These are phyloP conservation scores for Sistotremastrum niveocremeum DNA, from an alignment of 768 basidiomycete species.

Conservation along the genomic window DNA sequence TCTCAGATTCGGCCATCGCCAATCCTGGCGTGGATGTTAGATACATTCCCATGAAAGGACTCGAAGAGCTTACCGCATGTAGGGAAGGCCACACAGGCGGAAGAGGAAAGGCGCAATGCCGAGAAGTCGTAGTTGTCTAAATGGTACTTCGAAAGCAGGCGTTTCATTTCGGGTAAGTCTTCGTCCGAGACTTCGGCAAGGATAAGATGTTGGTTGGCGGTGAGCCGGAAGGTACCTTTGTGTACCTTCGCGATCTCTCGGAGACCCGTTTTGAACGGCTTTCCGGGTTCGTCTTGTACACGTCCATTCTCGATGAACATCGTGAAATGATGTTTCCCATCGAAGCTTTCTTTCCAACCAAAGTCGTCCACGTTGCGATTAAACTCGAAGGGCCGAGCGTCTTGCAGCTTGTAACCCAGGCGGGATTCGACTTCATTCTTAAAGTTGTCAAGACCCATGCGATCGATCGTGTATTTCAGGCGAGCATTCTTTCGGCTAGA, in stretches of 20 bases:
- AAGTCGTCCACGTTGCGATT: constrained; percentile 87
- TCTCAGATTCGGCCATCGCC: constrained; percentile 69
- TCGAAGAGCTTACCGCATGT: constrained; percentile 53
- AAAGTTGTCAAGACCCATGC: constrained; percentile 82
- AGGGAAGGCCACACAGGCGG: constrained; percentile 96
- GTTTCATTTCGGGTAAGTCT: constrained; percentile 68
- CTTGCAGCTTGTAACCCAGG: constrained; percentile 63
- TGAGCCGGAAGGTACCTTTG: constrained; percentile 88
- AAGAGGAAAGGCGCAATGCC: constrained; percentile 74
- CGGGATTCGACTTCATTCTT: constrained; percentile 82
- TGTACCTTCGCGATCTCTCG: constrained; percentile 88
- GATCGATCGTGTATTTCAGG: constrained; percentile 94
- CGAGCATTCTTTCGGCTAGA: constrained; percentile 70
- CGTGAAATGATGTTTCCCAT: constrained; percentile 85
- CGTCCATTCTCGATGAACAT: constrained; percentile 97
- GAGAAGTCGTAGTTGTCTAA: constrained; percentile 75
- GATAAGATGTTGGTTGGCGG: constrained; percentile 89
- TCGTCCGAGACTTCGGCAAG: constrained; percentile 68
- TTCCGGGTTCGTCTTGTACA: constrained; percentile 84
- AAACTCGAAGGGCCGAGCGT: constrained; percentile 68
- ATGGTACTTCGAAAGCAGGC: constrained; percentile 68
- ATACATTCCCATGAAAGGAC: neutral
- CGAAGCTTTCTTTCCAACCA: constrained; percentile 81
- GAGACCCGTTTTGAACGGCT: constrained; percentile 85
- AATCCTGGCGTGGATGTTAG: constrained; percentile 28